Base-by-base conservation (phyloP, 257 asterid genomes). In the Eustoma russellianum region DNA sequence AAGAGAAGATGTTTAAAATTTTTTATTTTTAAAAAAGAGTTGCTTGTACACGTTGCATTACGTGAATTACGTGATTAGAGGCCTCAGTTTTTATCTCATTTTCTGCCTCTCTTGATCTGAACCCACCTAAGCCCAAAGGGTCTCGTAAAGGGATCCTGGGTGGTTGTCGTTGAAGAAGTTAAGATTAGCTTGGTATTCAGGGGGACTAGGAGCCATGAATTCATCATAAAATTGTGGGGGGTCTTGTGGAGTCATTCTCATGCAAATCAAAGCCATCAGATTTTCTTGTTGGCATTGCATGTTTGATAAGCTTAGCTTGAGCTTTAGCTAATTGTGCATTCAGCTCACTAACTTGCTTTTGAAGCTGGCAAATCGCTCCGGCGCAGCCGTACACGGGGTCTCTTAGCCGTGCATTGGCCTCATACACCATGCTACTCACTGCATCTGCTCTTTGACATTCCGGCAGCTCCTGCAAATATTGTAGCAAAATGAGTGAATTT, bases 371-470 rank as follows among this genome's bases (percentile, higher is more conserved):
- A 30, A 86, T 80, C 6, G 90, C 75, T 5, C 95, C 93, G 0
- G 95, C 90, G 52, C 95, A 74, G 1, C 95, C 93, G 48, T 86
- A 86, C 35, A 86, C 93, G 0, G 93, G 95, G 43, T 86, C 95
- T 9, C 95, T 70, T 2, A 80, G 62, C 71, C 95, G 66, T 0
- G 95, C 93, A 41, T 80, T 80, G 1, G 93, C 95, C 67, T 86
- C 95, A 19, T 86, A 86, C 52, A 86, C 95, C 93, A 85, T 74
- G 76, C 95, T 79, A 59, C 89, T 85, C 58, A 85, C 95, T 1
- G 95, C 87, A 56, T 85, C 95, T 0, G 78, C 83, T 30, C 93
- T 70, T 28, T 78, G 87, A 9, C 41, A 19, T 68, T 86, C 95
- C 0, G 95, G 93, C 18, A 86, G 68, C 53, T 83, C 93, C 95